phyloP scores from a whole-genome alignment of 1,139 yeast genomes.

The Casaregolazyma suthepensis region DNA sequence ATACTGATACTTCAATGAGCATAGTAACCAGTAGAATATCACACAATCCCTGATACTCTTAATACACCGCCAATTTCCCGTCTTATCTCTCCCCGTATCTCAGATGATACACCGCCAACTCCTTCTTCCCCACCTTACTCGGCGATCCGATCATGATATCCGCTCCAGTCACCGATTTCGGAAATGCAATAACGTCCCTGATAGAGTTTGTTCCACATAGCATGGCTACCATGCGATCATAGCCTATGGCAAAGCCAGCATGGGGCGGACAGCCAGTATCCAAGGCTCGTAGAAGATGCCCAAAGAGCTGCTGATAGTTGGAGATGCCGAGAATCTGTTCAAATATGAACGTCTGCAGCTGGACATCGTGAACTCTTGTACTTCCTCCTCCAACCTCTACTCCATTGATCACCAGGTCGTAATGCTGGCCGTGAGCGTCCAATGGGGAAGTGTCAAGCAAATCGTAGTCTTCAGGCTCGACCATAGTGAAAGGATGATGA shows the following conservation, averaged over 20 bases:
- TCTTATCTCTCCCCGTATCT: background rate
- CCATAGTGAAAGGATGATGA: slow-evolving; percentile 98
- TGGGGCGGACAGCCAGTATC: slow-evolving; percentile 97
- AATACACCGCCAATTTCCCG: no score
- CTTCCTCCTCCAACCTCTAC: slow-evolving; percentile 98
- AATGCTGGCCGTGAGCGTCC: slow-evolving; percentile 81
- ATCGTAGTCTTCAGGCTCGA: slow-evolving; percentile 60
- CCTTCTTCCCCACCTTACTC: slow-evolving; percentile 46
- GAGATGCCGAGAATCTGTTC: slow-evolving; percentile 27
- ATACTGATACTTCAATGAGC: no score
- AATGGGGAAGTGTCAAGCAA: slow-evolving; percentile 50
- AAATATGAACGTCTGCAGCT: slow-evolving; percentile 59
- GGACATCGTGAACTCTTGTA: slow-evolving; percentile 84
- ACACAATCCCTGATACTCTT: no score
- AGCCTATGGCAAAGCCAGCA: slow-evolving; percentile 94
- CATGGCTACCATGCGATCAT: slow-evolving; percentile 92
- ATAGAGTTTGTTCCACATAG: slow-evolving; percentile 66
- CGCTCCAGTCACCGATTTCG: slow-evolving; percentile 81
- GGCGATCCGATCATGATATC: slow-evolving; percentile 91
- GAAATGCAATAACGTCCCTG: slow-evolving; percentile 93
- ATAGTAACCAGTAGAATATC: background rate
- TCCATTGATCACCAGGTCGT: slow-evolving; percentile 89
- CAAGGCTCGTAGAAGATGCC: slow-evolving; percentile 77
- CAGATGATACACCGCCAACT: slow-evolving; percentile 34
- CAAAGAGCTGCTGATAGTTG: slow-evolving; percentile 63